Evolutionary conservation across 768 basidiomycete species (phyloP), one percentile per base, ranked within the genome.

Genomic region (Xerocomus brunneocitrinus): DNA sequence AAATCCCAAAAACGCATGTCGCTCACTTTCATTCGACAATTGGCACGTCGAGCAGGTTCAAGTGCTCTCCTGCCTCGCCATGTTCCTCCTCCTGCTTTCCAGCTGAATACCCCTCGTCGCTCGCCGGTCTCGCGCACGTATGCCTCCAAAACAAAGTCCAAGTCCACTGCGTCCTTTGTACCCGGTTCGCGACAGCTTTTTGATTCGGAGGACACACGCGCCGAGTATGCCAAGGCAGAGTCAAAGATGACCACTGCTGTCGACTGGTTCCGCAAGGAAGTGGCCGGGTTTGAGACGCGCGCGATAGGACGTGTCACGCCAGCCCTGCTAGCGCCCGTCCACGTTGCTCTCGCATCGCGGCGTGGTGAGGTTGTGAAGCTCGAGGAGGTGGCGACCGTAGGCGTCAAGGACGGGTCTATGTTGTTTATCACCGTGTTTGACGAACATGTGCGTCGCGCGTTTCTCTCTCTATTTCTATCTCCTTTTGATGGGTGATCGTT

Each of bases 221-320:
- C 75, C 10, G 87, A 89, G 62, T 87, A 87, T 58, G 67, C 73
- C 32, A 85, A 82, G 59, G 71, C 82, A 0, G 84, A 86, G 57
- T 67, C 74, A 7, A 79, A 79, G 55, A 92, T 93, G 88, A 63
- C 71, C 32, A 65, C 74, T 2, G 74, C 78, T 4, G 76, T 87
- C n/a, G 87, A 88, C 22, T 84, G 84, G 81, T 87, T 81, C 75
- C 76, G 82, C 51, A 88, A 87, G 56, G 88, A 90, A 62, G 84
- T 88, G 47, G 83, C 85, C n/a, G 76, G 71, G 16, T 72, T 84
- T 22, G 87, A 90, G 68, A 79, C 78, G 22, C 83, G 89, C 13
- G 87, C 86, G 1, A 81, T 75, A 49, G 91, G 91, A 30, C 85
- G 89, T 27, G 79, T 93, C 55, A 89, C 86, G 0, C 87, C 91